These are phyloP conservation scores for Exserohilum rostratum DNA, from an alignment of 2,329 filamentous ascomycete species.

Conservation along the genomic window DNA sequence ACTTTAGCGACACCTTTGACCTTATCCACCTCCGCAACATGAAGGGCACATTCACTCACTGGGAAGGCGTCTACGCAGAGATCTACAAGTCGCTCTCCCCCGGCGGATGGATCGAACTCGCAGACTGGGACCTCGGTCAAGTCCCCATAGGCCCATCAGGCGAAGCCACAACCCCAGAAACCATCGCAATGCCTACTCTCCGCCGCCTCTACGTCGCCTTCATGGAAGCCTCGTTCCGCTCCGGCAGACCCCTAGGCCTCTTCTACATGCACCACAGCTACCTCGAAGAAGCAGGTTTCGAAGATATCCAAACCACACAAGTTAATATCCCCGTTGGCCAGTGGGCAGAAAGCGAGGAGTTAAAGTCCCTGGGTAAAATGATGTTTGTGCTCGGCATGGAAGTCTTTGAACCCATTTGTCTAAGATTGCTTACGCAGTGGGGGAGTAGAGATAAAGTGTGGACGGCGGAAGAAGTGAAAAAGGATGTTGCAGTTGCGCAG, in stretches of 20 bases:
- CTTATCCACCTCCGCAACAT: conserved; percentile 58
- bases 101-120: conserved; percentile 56
- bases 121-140: conserved; percentile 47
- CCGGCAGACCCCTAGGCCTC: conserved; percentile 50
- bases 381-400: conserved; percentile 45
- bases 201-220: conserved; percentile 35
- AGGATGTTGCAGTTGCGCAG: conserved; percentile 29
- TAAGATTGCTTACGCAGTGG: conserved; percentile 38
- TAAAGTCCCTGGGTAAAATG: conserved; percentile 42
- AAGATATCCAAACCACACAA: conserved; percentile 49
- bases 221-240: conserved; percentile 48
- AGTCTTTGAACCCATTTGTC: conserved; percentile 35
- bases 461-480: conserved; percentile 36
- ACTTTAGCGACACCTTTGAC: conserved; percentile 57
- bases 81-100: conserved; percentile 53
- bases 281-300: conserved; percentile 54
- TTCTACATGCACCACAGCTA: conserved; percentile 51
- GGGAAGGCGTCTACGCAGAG: conserved; percentile 54
- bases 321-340: conserved; percentile 46
- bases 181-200: conserved; percentile 31
- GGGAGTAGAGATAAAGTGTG: conserved; percentile 37
- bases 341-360: conserved; percentile 41
- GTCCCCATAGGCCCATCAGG: conserved; percentile 18
- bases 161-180: not conserved
- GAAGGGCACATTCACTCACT: conserved; percentile 56